phyloP scores from a whole-genome alignment of 2,329 filamentous ascomycete species.

The Clonostachys byssicola region DNA sequence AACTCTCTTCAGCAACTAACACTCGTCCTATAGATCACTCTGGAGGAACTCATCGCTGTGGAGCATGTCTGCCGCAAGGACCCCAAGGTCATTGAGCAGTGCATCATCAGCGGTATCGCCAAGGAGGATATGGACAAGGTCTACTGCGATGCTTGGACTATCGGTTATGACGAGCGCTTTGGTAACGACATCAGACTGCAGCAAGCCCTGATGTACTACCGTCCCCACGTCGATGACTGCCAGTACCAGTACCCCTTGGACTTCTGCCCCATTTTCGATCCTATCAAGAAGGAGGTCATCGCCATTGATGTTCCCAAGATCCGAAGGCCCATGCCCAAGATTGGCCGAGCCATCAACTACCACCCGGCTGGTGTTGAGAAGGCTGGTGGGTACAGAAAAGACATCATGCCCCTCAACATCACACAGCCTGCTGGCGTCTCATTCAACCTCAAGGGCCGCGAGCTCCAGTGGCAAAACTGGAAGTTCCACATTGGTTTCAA shows the following conservation, averaged over 20 bases:
- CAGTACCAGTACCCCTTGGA: slow-evolving; percentile 91
- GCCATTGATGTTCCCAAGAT: slow-evolving; percentile 80
- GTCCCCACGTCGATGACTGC: slow-evolving; percentile 77
- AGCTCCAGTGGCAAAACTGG: slow-evolving; percentile 89
- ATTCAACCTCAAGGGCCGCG: slow-evolving; percentile 71
- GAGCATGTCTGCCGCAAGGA: slow-evolving; percentile 74
- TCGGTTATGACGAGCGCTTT: slow-evolving; percentile 89
- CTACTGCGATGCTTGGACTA: slow-evolving; percentile 95
- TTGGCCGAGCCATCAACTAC: slow-evolving; percentile 67
- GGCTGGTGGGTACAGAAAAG: slow-evolving; percentile 69
- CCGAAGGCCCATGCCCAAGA: slow-evolving; percentile 59
- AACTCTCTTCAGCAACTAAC: neutral
- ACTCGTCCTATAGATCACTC: slow-evolving; percentile 61
- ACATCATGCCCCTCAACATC: slow-evolving; percentile 83
- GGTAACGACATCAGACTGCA: slow-evolving; percentile 76
- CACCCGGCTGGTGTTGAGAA: slow-evolving; percentile 68
- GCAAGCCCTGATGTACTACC: slow-evolving; percentile 94
- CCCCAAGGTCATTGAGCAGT: slow-evolving; percentile 86
- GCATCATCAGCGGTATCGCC: slow-evolving; percentile 75
- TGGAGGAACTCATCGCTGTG: slow-evolving; percentile 82
- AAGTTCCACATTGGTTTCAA: slow-evolving; percentile 92
- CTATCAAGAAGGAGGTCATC: slow-evolving; percentile 72
- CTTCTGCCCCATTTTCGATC: slow-evolving; percentile 89
- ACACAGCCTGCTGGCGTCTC: slow-evolving; percentile 87
- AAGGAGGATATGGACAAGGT: slow-evolving; percentile 90